Evolutionary conservation across 2,329 filamentous ascomycete genomes (phyloP), one percentile per base, ranked within the genome.

Genomic region (Aspergillus fumigatus): DNA sequence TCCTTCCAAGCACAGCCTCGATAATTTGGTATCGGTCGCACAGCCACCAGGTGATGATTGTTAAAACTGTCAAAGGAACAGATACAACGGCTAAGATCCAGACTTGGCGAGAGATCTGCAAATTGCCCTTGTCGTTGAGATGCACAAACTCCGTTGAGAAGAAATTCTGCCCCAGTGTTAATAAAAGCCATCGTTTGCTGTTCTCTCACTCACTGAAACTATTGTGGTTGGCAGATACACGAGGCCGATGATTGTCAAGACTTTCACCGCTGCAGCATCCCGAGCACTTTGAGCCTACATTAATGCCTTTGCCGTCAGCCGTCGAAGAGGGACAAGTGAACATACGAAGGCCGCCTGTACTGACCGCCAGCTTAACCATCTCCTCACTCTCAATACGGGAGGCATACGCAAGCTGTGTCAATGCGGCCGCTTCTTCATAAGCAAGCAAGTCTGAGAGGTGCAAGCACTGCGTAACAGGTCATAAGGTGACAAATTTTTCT

Each of bases 61-160:
- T 57, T 4, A 55, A 35, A 14, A 38, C 25, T 4, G 59, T 61
- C 52, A 61, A 49, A 11, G 59, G 59, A 26, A 55, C 27, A 45
- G 59, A 43, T 41, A 57, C 38, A 2, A 49, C 57, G 2, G 41
- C 54, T 47, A 61, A 52, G 14, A 57, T 57, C 59, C 57, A 59
- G 14, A 57, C 54, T 32, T 57, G 26, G 4, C 19, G 26, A 14
- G 59, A 61, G 3, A 61, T 48, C n/a, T 57, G 50, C 41, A 59
- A 26, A 7, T 25, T 27, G n/a, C 47, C 54, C 17, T 49, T 5
- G n/a, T 59, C 57, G 23, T 57, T 49, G 26, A 53, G n/a, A 7
- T 57, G 53, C 1, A 59, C 57, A 43, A 61, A 61, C 23, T 50
- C 14, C 2, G 57, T 61, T n/a, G 59, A 59, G 25, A 61, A 61